These are phyloP conservation scores for Saturnispora diversa DNA, from an alignment of 805 yeast species.

Conservation along the genomic window DNA sequence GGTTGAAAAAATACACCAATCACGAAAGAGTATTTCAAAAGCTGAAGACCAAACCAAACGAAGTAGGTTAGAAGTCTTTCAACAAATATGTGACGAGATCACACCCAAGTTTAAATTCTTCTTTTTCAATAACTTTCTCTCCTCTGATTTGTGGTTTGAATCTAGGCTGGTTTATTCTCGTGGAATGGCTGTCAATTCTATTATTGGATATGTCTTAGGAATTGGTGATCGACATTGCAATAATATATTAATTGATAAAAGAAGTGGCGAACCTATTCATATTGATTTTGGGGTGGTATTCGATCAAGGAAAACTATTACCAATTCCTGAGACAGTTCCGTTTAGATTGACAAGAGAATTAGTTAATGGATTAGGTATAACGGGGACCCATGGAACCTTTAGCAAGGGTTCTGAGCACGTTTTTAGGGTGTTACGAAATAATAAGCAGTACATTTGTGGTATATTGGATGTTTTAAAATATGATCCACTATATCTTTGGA, in stretches of 20 bases:
- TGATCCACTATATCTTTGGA: slow-evolving; percentile 94
- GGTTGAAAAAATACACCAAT: slow-evolving; percentile 45
- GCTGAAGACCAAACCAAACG: slow-evolving; percentile 39
- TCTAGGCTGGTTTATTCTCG: slow-evolving; percentile 58
- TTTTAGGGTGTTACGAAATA: slow-evolving; percentile 54
- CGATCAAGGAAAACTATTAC: slow-evolving; percentile 80
- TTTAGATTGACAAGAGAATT: slow-evolving; percentile 85
- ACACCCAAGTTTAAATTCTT: slow-evolving; percentile 64
- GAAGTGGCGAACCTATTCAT: slow-evolving; percentile 89
- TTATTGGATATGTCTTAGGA: slow-evolving; percentile 83
- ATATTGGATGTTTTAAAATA: slow-evolving; percentile 79
- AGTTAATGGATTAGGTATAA: slow-evolving; percentile 85
- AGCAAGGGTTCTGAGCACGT: slow-evolving; percentile 66
- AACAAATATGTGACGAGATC: slow-evolving; percentile 40
- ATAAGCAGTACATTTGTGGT: slow-evolving; percentile 64
- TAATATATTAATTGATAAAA: slow-evolving; percentile 72
- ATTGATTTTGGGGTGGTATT: slow-evolving; percentile 95
- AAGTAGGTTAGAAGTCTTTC: slow-evolving; percentile 40
- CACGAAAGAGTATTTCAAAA: slow-evolving; percentile 56
- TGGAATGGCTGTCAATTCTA: slow-evolving; percentile 78
- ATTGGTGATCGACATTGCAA: slow-evolving; percentile 94
- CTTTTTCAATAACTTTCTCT: slow-evolving; percentile 57
- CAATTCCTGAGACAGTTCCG: slow-evolving; percentile 91
- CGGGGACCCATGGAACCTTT: slow-evolving; percentile 78
- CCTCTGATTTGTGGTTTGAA: slow-evolving; percentile 68